phyloP scores from a whole-genome alignment of 192 early-diverging fungal species.

The Backusella westeae region DNA sequence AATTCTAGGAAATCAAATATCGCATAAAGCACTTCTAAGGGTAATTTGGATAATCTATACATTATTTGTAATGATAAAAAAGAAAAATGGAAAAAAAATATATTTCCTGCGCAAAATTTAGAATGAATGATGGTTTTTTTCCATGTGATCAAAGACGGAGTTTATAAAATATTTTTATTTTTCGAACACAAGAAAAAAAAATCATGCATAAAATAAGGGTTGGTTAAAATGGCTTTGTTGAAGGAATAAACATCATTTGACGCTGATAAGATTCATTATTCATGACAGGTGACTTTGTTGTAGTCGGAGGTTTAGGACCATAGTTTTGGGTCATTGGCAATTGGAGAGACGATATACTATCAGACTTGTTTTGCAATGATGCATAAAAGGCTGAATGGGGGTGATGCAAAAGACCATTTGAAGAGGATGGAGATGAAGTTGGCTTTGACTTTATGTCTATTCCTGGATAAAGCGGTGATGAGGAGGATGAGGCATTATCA shows the following conservation, averaged over 20 bases:
- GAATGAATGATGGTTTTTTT: neutral
- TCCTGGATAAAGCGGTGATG: neutral
- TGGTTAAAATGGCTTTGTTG: neutral
- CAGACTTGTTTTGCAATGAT: neutral
- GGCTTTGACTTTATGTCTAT: neutral
- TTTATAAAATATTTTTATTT: neutral
- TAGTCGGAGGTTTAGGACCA: neutral
- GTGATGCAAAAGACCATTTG: neutral
- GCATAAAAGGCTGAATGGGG: neutral
- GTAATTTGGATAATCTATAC: slow-evolving; percentile 6
- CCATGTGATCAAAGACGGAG: neutral
- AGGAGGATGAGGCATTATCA: neutral
- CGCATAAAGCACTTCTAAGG: neutral
- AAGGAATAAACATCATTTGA: neutral
- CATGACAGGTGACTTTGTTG: neutral
- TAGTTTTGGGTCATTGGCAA: neutral
- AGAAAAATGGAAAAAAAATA: neutral
- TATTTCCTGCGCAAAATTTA: neutral
- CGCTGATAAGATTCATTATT: neutral
- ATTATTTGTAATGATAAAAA: neutral
- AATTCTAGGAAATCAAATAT: neutral
- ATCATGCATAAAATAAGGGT: neutral
- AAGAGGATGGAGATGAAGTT: neutral
- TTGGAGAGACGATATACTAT: neutral
- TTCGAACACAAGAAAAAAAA: too few relatives aligned